A percentile compares a stretch with the other conserved stretches of the same genome.
phyloP scores from a whole-genome alignment of 768 basidiomycete genomes.

The Inosperma sp. region DNA sequence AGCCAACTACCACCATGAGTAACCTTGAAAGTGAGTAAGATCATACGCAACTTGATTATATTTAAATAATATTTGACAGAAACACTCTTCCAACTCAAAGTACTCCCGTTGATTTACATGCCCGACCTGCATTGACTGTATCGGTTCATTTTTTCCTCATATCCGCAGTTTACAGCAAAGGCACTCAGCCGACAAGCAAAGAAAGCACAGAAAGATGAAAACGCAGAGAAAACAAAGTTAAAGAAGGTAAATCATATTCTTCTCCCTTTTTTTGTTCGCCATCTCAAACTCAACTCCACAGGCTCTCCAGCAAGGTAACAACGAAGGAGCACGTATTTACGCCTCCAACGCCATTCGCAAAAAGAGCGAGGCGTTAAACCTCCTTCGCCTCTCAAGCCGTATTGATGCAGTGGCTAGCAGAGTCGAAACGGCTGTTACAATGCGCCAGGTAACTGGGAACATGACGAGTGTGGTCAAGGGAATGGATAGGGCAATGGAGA shows the following conservation, averaged over 20 bases:
- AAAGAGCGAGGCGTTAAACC: conserved; percentile 91
- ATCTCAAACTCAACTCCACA: conserved; percentile 30
- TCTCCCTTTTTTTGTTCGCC: background rate
- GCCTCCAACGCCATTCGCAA: conserved; percentile 98
- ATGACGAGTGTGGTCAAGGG: conserved; percentile 96
- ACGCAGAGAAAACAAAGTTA: conserved; percentile 76
- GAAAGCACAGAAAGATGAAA: conserved; percentile 97
- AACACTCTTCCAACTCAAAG: conserved; percentile 98
- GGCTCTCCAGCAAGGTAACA: conserved; percentile 96
- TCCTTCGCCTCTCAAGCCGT: conserved; percentile 83
- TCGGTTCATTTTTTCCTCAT: conserved; percentile 9
- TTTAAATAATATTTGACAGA: conserved; percentile 50
- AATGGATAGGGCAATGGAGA: conserved; percentile 99
- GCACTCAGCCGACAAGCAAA: conserved; percentile 90
- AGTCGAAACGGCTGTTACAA: conserved; percentile 97
- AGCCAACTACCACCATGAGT: conserved; percentile 48
- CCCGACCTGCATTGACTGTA: no score
- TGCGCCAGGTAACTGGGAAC: conserved; percentile 93
- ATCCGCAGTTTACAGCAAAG: conserved; percentile 93
- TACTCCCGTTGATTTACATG: conserved; percentile 24
- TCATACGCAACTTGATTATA: conserved; percentile 1
- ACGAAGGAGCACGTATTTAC: conserved; percentile 95
- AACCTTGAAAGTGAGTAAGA: conserved; percentile 79
- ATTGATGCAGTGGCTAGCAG: conserved; percentile 96
- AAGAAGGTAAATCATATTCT: conserved; percentile 68